phyloP scores from a whole-genome alignment of 805 yeast genomes.

The Dipodascopsis tothii region DNA sequence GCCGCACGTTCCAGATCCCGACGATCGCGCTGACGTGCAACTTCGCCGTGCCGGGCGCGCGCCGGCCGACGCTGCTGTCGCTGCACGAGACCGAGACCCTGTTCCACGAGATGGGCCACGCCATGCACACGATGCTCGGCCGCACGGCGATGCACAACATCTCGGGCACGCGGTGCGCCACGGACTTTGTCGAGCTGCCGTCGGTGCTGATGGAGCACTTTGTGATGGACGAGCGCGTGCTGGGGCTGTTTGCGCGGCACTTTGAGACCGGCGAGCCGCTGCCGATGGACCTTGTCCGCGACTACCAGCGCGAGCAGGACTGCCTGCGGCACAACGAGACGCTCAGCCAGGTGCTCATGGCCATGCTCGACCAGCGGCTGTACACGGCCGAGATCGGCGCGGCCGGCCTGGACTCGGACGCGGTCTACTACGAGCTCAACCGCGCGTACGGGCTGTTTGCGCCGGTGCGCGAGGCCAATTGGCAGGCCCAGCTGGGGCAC shows the following conservation, averaged over 20 bases:
- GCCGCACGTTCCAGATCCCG: conserved; percentile 66
- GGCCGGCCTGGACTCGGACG: conserved; percentile 45
- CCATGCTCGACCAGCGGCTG: conserved; percentile 73
- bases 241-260: conserved; percentile 66
- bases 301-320: conserved; percentile 45
- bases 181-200: conserved; percentile 95
- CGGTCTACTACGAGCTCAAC: conserved; percentile 62
- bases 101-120: conserved; percentile 99
- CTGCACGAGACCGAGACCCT: conserved; percentile 83
- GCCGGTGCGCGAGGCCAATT: conserved; percentile 53
- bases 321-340: conserved; percentile 63
- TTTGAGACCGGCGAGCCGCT: conserved; percentile 56
- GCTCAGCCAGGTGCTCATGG: conserved; percentile 83
- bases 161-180: conserved; percentile 89
- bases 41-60: conserved; percentile 43
- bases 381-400: conserved; percentile 38
- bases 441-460: conserved; percentile 51
- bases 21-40: conserved; percentile 85
- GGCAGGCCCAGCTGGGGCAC: conserved; percentile 95
- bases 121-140: conserved; percentile 95
- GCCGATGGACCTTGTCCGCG: conserved; percentile 43
- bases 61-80: conserved; percentile 50
- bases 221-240: conserved; percentile 71
- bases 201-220: conserved; percentile 94
- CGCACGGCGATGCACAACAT: conserved; percentile 83